Evolutionary conservation across 176 grass and related monocot species (phyloP).

Genomic region (Carex pumila): DNA sequence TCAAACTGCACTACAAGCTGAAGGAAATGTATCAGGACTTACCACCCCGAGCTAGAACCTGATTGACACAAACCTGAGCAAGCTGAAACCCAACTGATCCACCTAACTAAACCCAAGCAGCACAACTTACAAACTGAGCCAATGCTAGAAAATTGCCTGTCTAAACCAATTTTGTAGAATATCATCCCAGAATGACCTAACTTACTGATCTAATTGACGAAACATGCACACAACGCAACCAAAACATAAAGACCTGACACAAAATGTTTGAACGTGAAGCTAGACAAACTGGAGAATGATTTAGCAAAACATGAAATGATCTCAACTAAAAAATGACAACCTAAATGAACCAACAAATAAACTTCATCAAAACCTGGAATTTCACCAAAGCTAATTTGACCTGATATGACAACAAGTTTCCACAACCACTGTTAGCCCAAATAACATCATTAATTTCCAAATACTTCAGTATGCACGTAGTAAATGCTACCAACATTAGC

Average conservation of each 20-base stretch:
- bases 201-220: neutral
- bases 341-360: neutral
- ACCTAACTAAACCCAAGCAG: neutral
- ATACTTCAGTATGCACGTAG: neutral
- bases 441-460: neutral
- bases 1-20: neutral
- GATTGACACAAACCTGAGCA: neutral
- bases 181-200: neutral
- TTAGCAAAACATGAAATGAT: neutral
- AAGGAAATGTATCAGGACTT: neutral
- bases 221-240: neutral
- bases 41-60: neutral
- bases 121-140: neutral
- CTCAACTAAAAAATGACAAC: neutral
- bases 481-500: neutral
- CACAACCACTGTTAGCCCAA: neutral
- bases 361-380: neutral
- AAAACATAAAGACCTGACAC: neutral
- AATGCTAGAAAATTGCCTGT: neutral
- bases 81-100: neutral
- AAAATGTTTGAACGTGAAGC: neutral
- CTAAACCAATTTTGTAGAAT: neutral
- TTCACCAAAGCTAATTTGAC: neutral
- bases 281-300: neutral
- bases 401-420: neutral